phyloP scores from a whole-genome alignment of 2,329 filamentous ascomycete species.

The Ophiosphaerella narmari region DNA sequence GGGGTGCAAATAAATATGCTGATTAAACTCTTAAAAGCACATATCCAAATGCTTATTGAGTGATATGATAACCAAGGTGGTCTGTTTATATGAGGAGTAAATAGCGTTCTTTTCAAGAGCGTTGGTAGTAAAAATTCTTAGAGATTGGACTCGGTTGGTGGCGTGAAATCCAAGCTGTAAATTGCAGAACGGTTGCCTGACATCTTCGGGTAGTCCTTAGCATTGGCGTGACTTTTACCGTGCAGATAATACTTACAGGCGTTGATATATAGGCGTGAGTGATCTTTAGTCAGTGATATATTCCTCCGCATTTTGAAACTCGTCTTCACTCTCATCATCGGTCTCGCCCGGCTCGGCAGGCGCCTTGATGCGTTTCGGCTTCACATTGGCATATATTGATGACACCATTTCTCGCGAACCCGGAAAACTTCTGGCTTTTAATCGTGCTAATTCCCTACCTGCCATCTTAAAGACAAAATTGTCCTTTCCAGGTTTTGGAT shows the following conservation, averaged over 20 bases:
- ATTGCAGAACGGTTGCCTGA: no score
- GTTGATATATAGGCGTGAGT: not conserved
- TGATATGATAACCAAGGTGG: no score
- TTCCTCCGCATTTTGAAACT: constrained; percentile 16
- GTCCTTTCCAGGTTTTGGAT: constrained; percentile 13
- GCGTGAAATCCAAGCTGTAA: no score
- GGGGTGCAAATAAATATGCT: not conserved
- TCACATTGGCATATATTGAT: constrained; percentile 34
- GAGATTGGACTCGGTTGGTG: no score
- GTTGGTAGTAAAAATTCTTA: no score
- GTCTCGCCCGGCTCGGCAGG: constrained; percentile 5
- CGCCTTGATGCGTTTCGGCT: constrained; percentile 35
- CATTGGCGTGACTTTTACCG: no score
- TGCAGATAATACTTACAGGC: no score
- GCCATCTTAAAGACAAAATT: constrained; percentile 48
- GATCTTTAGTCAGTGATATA: not conserved
- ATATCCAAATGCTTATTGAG: no score
- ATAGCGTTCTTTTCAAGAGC: no score
- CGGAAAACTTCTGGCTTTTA: constrained; percentile 36
- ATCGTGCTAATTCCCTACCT: constrained; percentile 44
- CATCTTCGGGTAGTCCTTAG: not conserved
- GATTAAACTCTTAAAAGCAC: no score
- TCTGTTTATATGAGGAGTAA: no score
- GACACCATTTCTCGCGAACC: constrained; percentile 19
- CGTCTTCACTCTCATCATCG: constrained; percentile 21